A percentile compares a stretch with the other conserved stretches of the same genome.
Evolutionary conservation across 257 asterid genomes (phyloP).

Genomic region (Nemophila menziesii): DNA sequence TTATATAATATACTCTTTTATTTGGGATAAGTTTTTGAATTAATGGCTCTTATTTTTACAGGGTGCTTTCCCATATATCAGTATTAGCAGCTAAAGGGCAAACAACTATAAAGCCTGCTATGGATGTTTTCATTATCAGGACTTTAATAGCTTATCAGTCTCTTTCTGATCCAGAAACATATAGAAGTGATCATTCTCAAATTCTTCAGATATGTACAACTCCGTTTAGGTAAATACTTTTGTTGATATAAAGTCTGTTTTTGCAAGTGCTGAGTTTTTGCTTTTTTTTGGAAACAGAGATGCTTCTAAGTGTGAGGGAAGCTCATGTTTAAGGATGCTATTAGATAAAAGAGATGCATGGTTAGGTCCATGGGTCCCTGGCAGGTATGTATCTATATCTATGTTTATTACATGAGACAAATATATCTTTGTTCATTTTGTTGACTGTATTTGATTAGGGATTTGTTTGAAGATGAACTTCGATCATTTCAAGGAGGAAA

Average conservation of each 20-base stretch:
- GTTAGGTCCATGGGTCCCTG: conserved; percentile 99
- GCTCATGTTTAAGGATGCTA: conserved; percentile 85
- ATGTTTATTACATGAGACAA: too few relatives aligned
- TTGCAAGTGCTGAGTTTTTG: neutral
- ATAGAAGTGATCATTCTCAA: conserved; percentile 69
- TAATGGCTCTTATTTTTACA: conserved; percentile 18
- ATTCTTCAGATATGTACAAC: conserved; percentile 76
- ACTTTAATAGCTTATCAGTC: conserved; percentile 73
- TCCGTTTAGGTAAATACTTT: conserved; percentile 70
- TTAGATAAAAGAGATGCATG: conserved; percentile 96
- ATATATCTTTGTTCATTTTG: conserved; percentile 7
- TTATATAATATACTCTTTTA: neutral
- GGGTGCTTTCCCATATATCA: conserved; percentile 71
- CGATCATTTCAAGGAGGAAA: conserved; percentile 96
- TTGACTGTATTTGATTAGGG: conserved; percentile 35
- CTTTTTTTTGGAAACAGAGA: conserved; percentile 41
- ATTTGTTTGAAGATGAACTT: conserved; percentile 96
- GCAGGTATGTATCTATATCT: conserved; percentile 48
- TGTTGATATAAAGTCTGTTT: conserved; percentile 2
- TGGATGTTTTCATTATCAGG: conserved; percentile 53
- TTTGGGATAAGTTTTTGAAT: conserved; percentile 1
- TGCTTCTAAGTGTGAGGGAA: conserved; percentile 73
- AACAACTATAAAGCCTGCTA: conserved; percentile 41
- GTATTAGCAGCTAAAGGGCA: conserved; percentile 59
- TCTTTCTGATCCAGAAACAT: conserved; percentile 72